A percentile compares a stretch with the other conserved stretches of the same genome.
Conservation (phyloP, 352 stramenopile species). For the Pythium phragmitis region DNA sequence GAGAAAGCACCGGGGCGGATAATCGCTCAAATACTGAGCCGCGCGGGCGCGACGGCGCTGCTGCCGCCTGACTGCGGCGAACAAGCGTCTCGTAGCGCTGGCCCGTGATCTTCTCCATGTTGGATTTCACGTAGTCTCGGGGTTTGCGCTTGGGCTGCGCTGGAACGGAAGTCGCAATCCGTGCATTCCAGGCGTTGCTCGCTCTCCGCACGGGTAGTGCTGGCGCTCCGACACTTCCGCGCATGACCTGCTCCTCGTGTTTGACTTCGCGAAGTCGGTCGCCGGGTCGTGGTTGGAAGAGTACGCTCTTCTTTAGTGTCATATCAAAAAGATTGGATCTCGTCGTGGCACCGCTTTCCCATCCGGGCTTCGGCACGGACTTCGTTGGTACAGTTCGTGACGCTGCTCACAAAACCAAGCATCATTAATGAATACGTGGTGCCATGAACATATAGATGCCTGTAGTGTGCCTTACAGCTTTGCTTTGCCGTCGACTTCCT, state of each 20-base stretch:
- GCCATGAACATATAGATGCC: too few species aligned
- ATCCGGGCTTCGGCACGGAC: conserved; percentile 33
- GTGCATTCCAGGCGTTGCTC: conserved; percentile 13
- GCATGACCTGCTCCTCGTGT: conserved; percentile 16
- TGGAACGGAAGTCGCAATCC: conserved; percentile 16
- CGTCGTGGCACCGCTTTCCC: conserved; percentile 41
- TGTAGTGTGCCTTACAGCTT: neutral
- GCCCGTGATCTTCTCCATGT: conserved; percentile 53
- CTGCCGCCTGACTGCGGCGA: neutral
- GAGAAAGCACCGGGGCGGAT: conserved; percentile 17
- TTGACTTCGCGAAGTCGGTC: conserved; percentile 37
- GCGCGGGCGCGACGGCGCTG: neutral
- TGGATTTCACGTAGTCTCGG: conserved; percentile 61
- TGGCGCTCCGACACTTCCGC: neutral
- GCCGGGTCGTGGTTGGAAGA: conserved; percentile 49
- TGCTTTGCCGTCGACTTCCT: neutral
- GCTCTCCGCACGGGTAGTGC: neutral
- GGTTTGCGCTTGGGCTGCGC: conserved; percentile 23
- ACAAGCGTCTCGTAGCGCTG: conserved; percentile 20
- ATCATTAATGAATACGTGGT: too few species aligned
- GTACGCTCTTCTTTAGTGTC: conserved; percentile 46
- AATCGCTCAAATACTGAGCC: conserved; percentile 49
- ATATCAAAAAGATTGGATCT: conserved; percentile 41
- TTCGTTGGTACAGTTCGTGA: neutral
- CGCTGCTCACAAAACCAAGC: neutral